Evolutionary conservation across 2,329 filamentous ascomycete species (phyloP), one percentile per base, ranked within the genome.

Genomic region (Plectosphaerella cucumerina): DNA sequence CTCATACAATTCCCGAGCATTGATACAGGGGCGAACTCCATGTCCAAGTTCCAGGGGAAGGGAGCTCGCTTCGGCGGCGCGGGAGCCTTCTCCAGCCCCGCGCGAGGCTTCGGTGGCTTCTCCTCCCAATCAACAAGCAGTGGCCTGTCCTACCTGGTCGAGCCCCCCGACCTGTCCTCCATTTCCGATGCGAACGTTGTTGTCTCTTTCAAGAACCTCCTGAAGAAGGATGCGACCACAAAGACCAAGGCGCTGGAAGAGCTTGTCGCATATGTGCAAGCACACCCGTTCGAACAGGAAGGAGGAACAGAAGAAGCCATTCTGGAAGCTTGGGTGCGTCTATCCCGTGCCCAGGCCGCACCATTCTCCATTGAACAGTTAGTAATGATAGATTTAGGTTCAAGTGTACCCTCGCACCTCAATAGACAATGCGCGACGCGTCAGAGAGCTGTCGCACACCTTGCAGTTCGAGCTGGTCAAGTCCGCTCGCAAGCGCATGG

Each of bases 171-270:
- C 62, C 82, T 96, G 58, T 84, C 85, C 33, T 74, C 73, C 42
- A 84, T 99, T 53, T 87, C 85, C 43, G 86, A 96, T 60, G 80
- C 91, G 8, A 88, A 94, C 62, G 77, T 93, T 35, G 84, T 93
- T 35, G 91, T 97, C 14, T 84, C 86, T n/a, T 90, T 97, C 72
- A 96, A 97, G 70, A 96, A 95, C 60, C 71, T 97, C 4, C 79
- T 86, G 47, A 99, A 97, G 72, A 96, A 94, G 70, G 93, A 97
- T 71, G 87, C 86, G 62, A 96, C 85, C 11, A 99, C 94, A 35
- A 96, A 96, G 66, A 80, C 87, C 8, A 96, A 93, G 67, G 93
- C 90, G 0, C 74, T 99, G 23, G 92, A 97, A 60, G 93, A 97
- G 48, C 71, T 99, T 18, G 77, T 90, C 45, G 67, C 79, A 33